Evolutionary conservation across 768 basidiomycete species (phyloP).

Genomic region (Mrakia gelida): DNA sequence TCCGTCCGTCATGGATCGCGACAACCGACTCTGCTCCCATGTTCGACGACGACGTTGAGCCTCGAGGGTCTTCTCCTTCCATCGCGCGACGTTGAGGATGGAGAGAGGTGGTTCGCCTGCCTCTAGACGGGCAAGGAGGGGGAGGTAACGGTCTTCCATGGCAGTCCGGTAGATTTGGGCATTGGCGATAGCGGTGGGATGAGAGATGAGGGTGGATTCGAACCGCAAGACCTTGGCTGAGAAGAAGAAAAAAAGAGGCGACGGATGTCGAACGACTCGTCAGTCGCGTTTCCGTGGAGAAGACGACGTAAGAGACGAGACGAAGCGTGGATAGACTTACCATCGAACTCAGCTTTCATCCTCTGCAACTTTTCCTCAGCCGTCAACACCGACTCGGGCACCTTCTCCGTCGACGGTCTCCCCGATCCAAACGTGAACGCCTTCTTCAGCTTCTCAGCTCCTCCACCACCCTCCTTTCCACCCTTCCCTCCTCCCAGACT

Average conservation of each 20-base stretch:
- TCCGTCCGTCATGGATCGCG: background rate
- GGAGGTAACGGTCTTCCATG: background rate
- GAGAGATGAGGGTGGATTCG: background rate
- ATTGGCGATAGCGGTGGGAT: background rate
- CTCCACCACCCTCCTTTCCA: background rate
- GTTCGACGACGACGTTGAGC: background rate
- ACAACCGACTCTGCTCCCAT: background rate
- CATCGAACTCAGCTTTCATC: background rate
- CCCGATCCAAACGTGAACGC: background rate
- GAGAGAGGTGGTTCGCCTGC: background rate
- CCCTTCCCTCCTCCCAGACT: background rate
- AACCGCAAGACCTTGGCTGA: background rate
- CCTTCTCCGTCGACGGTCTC: background rate
- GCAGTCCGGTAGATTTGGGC: background rate
- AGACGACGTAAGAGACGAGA: background rate
- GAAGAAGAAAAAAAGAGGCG: background rate
- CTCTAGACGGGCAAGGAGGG: background rate
- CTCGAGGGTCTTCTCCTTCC: constrained; percentile 15
- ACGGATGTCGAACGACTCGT: background rate
- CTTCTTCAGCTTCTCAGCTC: background rate
- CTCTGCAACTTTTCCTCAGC: background rate
- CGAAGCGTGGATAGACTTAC: background rate
- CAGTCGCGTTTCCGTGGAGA: background rate
- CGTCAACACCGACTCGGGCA: background rate
- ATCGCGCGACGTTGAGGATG: background rate